Percentiles rank a stretch among this genome's conserved stretches.
phyloP scores from a whole-genome alignment of 1,284 basidiomycete genomes.

The Cystobasidium pallidum region DNA sequence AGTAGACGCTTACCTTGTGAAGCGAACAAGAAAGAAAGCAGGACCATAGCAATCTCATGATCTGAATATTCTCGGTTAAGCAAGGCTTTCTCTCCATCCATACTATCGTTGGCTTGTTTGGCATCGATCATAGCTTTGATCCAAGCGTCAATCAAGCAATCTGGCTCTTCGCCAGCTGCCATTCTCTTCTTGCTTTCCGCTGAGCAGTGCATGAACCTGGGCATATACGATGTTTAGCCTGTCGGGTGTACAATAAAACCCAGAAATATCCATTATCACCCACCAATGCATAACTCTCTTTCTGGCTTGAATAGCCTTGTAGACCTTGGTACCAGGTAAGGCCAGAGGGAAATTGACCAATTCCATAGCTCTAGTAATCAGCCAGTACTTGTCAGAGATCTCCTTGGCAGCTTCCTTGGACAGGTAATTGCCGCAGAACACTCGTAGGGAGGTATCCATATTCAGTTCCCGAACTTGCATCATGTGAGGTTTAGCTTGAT shows the following conservation, averaged over 20 bases:
- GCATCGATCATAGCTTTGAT: slow-evolving; percentile 70
- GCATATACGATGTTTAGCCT: neutral
- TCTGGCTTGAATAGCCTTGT: slow-evolving; percentile 89
- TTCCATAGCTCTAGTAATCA: slow-evolving; percentile 90
- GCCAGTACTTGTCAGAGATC: slow-evolving; percentile 94
- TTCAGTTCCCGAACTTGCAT: slow-evolving; percentile 88
- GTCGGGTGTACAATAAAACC: too few relatives aligned
- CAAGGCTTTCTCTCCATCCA: slow-evolving; percentile 58
- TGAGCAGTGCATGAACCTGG: slow-evolving; percentile 72
- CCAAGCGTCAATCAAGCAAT: slow-evolving; percentile 94
- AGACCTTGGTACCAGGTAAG: slow-evolving; percentile 95
- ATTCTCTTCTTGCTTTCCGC: slow-evolving; percentile 80
- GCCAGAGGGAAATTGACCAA: slow-evolving; percentile 98
- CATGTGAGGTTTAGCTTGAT: slow-evolving; percentile 66
- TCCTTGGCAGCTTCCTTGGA: slow-evolving; percentile 74
- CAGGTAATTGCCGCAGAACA: slow-evolving; percentile 92
- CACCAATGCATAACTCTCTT: slow-evolving; percentile 80
- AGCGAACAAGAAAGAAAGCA: slow-evolving; percentile 93
- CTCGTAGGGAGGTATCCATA: slow-evolving; percentile 95
- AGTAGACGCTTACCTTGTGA: slow-evolving; percentile 64
- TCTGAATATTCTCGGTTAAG: slow-evolving; percentile 80
- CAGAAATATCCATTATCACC: neutral
- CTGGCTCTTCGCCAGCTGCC: slow-evolving; percentile 74
- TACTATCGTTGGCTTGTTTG: slow-evolving; percentile 56
- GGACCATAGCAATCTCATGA: slow-evolving; percentile 93